Base-by-base conservation (phyloP, 2,329 filamentous ascomycete genomes). In the Cylindrodendrum hubeiense region DNA sequence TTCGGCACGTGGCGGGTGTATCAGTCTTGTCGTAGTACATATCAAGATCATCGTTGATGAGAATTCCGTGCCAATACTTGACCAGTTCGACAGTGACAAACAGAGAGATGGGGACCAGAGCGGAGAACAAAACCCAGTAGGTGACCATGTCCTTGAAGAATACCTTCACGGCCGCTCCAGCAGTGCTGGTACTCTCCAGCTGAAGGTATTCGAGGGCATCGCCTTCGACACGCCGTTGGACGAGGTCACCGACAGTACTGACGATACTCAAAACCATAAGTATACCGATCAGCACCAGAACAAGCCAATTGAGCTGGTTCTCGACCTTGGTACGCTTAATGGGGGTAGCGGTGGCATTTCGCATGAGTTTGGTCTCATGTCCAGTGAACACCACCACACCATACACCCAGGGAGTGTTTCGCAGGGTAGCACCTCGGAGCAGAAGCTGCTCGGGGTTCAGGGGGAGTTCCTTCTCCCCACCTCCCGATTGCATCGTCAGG, bases 251-350 rank as follows among this genome's bases (percentile, higher is more conserved):
- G 39, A 97, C 89, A 13, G 95, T 97, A 79, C 93, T 96, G 76
- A 98, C 89, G 65, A 97, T 87, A 77, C 95, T 97, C 44, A 99
- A 89, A 28, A 88, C 84, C 61, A 99, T 83, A 22, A 99, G 87
- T 73, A 98, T 94, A 53, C 85, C 90, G 52, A 98, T 91, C 41
- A 99, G 88, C 83, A 97, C 91, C 70, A 99, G 84, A 75, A 99
- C 97, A 67, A 98, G 92, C 74, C 91, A 89, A 80, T 99, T 99
- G 71, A 99, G 92, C 84, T 97, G 93, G 67, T 91, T 90, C 81
- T 99, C 96, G 7, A 99, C 95, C 72, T 95, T 95, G 37, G 96
- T 99, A 61, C 95, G 92, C 84, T 99, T 99, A 83, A 99, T 99
- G 6, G 96, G 97, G 1, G 96, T 92, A 5, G 95, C 95, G 3